Percentiles rank a stretch among this genome's conserved stretches.
phyloP scores from a whole-genome alignment of 495 filamentous ascomycete genomes.

The Penicillium diatomitis region DNA sequence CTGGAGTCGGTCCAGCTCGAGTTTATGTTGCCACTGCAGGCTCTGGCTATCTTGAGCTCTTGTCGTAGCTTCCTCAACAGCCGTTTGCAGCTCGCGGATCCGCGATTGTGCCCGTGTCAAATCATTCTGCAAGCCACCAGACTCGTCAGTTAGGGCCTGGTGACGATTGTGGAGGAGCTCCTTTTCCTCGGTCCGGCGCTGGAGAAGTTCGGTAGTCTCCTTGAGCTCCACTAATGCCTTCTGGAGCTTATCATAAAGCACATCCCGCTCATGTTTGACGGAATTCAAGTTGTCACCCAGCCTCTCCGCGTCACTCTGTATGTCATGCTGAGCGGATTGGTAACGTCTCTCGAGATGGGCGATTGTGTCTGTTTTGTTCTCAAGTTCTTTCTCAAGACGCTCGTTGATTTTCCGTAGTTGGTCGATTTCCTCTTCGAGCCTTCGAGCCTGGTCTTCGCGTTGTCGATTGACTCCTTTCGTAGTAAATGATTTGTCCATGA shows the following conservation, averaged over 20 bases:
- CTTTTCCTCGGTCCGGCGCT: constrained; percentile 55
- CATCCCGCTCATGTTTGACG: constrained; percentile 29
- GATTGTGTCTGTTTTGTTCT: constrained; percentile 37
- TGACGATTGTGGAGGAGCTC: constrained; percentile 61
- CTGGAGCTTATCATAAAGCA: constrained; percentile 26
- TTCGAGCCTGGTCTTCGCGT: constrained; percentile 59
- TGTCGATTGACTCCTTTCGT: constrained; percentile 69
- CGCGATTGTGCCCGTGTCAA: constrained; percentile 45
- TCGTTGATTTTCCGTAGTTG: constrained; percentile 50
- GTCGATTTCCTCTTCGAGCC: constrained; percentile 55
- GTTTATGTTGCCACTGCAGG: constrained; percentile 49
- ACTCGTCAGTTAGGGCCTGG: constrained; percentile 59
- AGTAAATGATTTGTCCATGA: constrained; percentile 68
- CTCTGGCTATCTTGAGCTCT: constrained; percentile 48
- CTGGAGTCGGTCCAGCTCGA: constrained; percentile 52
- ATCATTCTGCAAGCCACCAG: constrained; percentile 55
- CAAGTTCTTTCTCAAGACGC: constrained; percentile 38
- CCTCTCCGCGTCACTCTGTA: constrained; percentile 30
- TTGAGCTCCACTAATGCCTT: constrained; percentile 41
- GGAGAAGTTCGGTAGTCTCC: constrained; percentile 44
- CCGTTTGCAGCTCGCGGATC: constrained; percentile 48
- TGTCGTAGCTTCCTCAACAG: constrained; percentile 49
- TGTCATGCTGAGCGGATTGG: constrained; percentile 33
- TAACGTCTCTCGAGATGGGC: constrained; percentile 32
- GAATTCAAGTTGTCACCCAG: constrained; percentile 36